phyloP scores from a whole-genome alignment of 2,329 filamentous ascomycete genomes.

The Aspergillus latus region DNA sequence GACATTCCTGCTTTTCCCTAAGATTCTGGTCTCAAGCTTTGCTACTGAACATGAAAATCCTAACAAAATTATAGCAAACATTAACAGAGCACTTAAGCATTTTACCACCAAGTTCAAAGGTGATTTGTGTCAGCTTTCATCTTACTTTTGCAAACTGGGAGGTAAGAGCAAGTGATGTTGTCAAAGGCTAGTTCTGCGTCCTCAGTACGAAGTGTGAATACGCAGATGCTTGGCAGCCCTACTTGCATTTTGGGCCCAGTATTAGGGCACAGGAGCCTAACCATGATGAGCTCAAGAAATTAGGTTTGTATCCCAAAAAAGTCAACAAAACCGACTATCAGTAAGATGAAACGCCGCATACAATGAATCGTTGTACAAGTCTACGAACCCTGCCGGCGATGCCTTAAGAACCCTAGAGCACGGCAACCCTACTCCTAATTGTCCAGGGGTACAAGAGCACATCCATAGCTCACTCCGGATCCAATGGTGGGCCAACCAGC shows the following conservation, averaged over 20 bases:
- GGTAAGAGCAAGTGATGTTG: constrained; percentile 24
- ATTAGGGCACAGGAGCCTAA: neutral
- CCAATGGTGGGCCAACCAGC: neutral
- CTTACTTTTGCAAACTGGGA: constrained; percentile 31
- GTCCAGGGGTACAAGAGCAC: constrained; percentile 2
- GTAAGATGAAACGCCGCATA: neutral
- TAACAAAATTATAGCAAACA: constrained; percentile 5
- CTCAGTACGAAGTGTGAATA: constrained; percentile 13
- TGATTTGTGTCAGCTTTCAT: constrained; percentile 11
- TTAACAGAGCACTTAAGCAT: neutral
- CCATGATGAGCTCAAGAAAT: neutral
- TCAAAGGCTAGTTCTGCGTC: constrained; percentile 35
- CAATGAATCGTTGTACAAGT: neutral
- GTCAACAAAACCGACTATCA: neutral
- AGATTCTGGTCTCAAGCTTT: neutral
- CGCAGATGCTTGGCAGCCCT: constrained; percentile 31
- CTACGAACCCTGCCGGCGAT: neutral
- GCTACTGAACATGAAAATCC: neutral
- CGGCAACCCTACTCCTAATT: neutral
- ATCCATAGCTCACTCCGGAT: constrained; percentile 6
- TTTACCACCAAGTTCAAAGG: too few species aligned
- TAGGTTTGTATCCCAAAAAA: neutral
- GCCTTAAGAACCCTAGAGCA: neutral
- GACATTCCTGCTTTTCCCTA: neutral
- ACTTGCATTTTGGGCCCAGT: constrained; percentile 35